Base-by-base conservation (phyloP, 163 green algal genomes). In the Prototheca wickerhamii region DNA sequence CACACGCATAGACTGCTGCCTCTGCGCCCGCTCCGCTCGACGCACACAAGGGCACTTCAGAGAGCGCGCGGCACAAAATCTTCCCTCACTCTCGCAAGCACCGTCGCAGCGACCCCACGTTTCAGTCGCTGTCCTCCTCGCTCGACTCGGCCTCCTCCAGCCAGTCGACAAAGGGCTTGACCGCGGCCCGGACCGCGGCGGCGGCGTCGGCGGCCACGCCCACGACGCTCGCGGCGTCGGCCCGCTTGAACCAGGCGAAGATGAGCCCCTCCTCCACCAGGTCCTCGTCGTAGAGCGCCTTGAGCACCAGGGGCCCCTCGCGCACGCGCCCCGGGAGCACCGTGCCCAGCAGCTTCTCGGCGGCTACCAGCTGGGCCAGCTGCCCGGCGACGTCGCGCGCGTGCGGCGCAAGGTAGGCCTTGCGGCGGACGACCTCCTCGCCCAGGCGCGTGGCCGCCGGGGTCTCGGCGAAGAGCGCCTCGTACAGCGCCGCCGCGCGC, bases 201-300 rank as follows among this genome's bases (percentile, higher is more conserved):
- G 75, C 80, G 4, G 59, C 68, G 15, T 74, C 52, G 20, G 68
- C 37, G 20, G 70, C 59, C n/a, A 93, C 76, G 2, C 73, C 79
- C 62, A 92, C 63, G 28, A 85, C 66, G 40, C 79, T 78, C 35
- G 68, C 87, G 2, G 83, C 85, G 35, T 79, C 71, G 4, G 54
- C 43, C 65, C 84, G 85, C 29, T 65, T 68, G 40, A 74, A 66
- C 73, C 89, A 96, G 12, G 78, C 87, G 31, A 91, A 49, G 51
- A 95, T 89, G 37, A 94, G 64, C 29, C 85, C 78, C 65, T 95
- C 89, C 21, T 92, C 83, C 3, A 82, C 73, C 35, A 95, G 58
- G 60, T 95, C 87, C 32, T 74, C 61, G 54, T 96, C 87, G 46
- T 94, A 95, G 59, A 95, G 72, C 40, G 63, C 74, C 75, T 95